Base-by-base conservation (phyloP, 2,329 filamentous ascomycete species). In the Periconia sp. region DNA sequence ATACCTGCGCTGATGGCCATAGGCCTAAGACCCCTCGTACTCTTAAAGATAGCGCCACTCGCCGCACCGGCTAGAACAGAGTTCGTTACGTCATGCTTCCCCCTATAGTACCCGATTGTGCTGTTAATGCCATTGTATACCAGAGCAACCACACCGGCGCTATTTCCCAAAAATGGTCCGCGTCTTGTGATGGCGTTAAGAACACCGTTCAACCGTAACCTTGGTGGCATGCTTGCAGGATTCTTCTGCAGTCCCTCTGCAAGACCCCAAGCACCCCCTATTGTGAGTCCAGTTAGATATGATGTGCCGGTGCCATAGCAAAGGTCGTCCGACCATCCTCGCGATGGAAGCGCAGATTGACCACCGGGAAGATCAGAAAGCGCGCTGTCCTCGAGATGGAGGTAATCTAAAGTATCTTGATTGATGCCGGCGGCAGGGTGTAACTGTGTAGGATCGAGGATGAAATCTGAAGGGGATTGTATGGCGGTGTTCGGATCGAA, bases 241-340 rank as follows among this genome's bases (percentile, higher is more conserved):
- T 83, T 81, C 75, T 89, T 87, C 69, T 87, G 86, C 65, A 97
- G 78, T 11, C 94, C 94, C 77, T 99, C 94, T 61, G 90, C 88
- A 63, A 99, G 76, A 57, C 94, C 94, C 93, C 93, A 97, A 53
- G 85, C 87, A 62, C 94, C 94, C 74, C 94, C 94, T 62, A 95
- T 73, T 41, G 88, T 84, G 66, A 99, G 80, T 7, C 90, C 94
- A n/a, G 90, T 81, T 56, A 99, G 81, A 73, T 99, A 99, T 71
- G 92, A 96, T 58, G 93, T 87, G 66, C 94, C 94, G 19, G 94
- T 95, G 70, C 95, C 94, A 75, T 99, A 99, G 79, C 94, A 97
- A 55, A 99, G 85, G 75, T 99, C 94, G 73, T 99, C 94, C 56
- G 92, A 96, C 86, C 96, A 99, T 73, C 94, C 94, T 74, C 94